Conservation (phyloP, 805 yeast species). For the Candida tibetensis region DNA sequence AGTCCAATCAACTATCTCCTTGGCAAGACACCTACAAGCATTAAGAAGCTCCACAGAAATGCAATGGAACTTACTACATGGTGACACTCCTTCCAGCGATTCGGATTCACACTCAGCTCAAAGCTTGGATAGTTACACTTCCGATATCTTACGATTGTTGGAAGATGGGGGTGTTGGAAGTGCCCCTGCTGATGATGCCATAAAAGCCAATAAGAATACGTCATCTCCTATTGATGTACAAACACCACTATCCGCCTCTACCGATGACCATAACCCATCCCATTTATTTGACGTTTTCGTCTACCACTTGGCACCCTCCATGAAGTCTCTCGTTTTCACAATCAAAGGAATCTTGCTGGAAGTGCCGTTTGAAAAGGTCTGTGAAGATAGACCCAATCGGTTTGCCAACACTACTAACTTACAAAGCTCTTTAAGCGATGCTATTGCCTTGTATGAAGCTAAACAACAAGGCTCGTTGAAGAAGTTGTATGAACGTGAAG, state of each 20-base stretch:
- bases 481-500: slow-evolving; percentile 53
- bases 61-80: slow-evolving; percentile 54
- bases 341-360: slow-evolving; percentile 58
- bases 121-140: slow-evolving; percentile 23
- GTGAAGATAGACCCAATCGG: slow-evolving; percentile 21
- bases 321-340: slow-evolving; percentile 63
- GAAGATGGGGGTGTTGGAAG: background rate
- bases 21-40: slow-evolving; percentile 63
- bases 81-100: slow-evolving; percentile 6
- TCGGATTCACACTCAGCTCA: slow-evolving; percentile 15
- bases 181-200: background rate
- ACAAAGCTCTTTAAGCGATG: slow-evolving; percentile 45
- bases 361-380: slow-evolving; percentile 49
- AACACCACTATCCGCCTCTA: background rate
- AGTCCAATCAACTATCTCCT: slow-evolving; percentile 49
- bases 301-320: slow-evolving; percentile 67
- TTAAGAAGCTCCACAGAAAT: slow-evolving; percentile 65
- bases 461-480: slow-evolving; percentile 59
- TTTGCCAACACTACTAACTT: slow-evolving; percentile 45
- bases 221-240: background rate
- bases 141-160: too few species aligned
- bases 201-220: background rate
- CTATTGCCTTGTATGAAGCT: slow-evolving; percentile 52
- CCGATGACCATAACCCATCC: slow-evolving; percentile 3
- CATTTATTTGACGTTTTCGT: slow-evolving; percentile 67